Percentiles rank a stretch among this genome's conserved stretches.
Evolutionary conservation across 192 early-diverging fungal species (phyloP).

Genomic region (Podila verticillata): DNA sequence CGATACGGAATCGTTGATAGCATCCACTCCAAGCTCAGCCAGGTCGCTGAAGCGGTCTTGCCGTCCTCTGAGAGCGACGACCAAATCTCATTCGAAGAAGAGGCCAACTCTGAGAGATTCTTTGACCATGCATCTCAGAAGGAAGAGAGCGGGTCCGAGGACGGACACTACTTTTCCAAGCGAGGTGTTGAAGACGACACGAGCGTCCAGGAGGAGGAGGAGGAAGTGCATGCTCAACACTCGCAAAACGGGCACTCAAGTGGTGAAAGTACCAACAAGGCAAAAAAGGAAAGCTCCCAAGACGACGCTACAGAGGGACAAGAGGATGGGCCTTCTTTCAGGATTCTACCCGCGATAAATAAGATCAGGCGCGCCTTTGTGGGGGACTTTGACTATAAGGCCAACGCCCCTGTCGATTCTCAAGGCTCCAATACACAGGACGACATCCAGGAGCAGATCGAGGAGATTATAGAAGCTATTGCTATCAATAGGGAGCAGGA

Average conservation of each 20-base stretch:
- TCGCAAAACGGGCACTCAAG: too few relatives aligned
- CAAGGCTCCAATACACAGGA: background rate
- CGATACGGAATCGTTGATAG: constrained; percentile 7
- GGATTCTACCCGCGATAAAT: background rate
- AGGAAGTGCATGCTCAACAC: background rate
- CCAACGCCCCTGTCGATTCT: background rate
- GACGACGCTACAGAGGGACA: background rate
- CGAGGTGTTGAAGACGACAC: background rate
- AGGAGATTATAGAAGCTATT: background rate
- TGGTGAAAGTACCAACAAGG: too few relatives aligned
- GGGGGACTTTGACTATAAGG: constrained; percentile 1
- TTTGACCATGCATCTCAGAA: background rate
- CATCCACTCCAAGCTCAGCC: background rate
- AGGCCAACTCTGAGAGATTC: background rate
- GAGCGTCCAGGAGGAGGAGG: too few relatives aligned
- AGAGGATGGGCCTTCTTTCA: background rate
- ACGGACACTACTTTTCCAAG: too few relatives aligned
- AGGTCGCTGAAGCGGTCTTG: background rate
- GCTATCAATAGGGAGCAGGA: background rate
- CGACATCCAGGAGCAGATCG: background rate
- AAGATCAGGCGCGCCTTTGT: constrained; percentile 1
- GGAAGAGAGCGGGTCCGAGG: too few relatives aligned
- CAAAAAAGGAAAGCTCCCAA: background rate
- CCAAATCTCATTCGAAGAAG: background rate
- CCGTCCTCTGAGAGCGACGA: background rate